Evolutionary conservation across 2,329 filamentous ascomycete species (phyloP), one percentile per base, ranked within the genome.

Genomic region (Chrysosphaeria jannelii): DNA sequence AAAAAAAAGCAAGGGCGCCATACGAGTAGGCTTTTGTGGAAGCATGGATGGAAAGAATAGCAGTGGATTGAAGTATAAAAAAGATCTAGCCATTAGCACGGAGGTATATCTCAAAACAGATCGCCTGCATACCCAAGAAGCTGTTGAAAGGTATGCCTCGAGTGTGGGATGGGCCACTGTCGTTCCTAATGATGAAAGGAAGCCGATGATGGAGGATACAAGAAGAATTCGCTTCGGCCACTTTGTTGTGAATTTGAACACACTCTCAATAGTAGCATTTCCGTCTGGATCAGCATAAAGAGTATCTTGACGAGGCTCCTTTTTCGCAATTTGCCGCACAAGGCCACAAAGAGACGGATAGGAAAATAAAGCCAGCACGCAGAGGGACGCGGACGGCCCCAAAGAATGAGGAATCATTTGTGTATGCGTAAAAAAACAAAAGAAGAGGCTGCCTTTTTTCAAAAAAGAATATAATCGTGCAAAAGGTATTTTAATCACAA

Each of bases 221-320:
- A 60, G 36, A 21, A 71, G 47, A 12, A 49, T 36, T 4, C 46
- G 29, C 36, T 67, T 69, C 25, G 63, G 52, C 27, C 50, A 34
- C 27, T 46, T 57, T 30, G 59, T 54, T 14, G 66, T 68, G 36
- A 66, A 78, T 19, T 49, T 50, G 12, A 51, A 50, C 24, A 62
- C 38, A 2, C 63, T 61, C 35, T 68, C 61, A 19, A 57, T 50
- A 0, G 62, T 68, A 15, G 65, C 67, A 30, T 54, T 50, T 23
- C 71, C 71, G 41, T 79, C 71, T 29, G 52, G 44, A 35, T 79
- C 71, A 33, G 63, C 47, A 35, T 78, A 78, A 8, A 33, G 14
- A 19, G 19, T 25, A 13, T 53, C 45, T 27, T 43, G 43, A 26
- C 31, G 38, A 14, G 29, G 35, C 27, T 39, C 34, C 20, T 34